Conservation (phyloP, 495 filamentous ascomycete species). For the Aspergillus olivimuriae region DNA sequence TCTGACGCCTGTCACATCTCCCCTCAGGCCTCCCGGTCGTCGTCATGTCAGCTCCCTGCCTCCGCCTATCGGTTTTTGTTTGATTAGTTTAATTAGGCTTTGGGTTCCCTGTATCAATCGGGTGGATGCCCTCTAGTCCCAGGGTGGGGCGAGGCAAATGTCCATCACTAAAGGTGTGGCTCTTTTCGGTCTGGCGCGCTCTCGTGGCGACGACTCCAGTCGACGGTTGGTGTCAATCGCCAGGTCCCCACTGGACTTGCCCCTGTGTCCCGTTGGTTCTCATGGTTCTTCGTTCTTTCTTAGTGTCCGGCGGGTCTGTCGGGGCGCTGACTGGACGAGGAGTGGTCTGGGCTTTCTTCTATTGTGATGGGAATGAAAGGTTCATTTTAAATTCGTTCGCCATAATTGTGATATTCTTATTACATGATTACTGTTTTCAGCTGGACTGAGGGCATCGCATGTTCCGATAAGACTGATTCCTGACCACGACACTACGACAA, state of each 20-base stretch:
- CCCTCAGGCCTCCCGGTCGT: not conserved
- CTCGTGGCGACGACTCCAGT: slow-evolving; percentile 18
- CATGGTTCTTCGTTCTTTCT: not conserved
- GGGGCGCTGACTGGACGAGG: too few species aligned
- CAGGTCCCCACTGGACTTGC: slow-evolving; percentile 14
- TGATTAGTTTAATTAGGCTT: not conserved
- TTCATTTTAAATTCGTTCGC: too few species aligned
- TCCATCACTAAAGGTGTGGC: too few species aligned
- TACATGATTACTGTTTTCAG: too few species aligned
- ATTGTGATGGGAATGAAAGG: too few species aligned
- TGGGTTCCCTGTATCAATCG: not conserved
- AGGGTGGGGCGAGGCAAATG: slow-evolving; percentile 15
- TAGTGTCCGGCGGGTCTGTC: too few species aligned
- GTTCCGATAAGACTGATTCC: too few species aligned
- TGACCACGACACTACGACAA: too few species aligned
- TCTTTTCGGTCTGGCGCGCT: slow-evolving; percentile 1
- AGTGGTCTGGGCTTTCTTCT: not conserved
- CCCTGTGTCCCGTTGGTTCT: slow-evolving; percentile 16
- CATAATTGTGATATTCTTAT: too few species aligned
- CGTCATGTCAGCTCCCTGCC: not conserved
- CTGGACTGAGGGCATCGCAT: too few species aligned
- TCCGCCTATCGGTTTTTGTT: slow-evolving; percentile 2
- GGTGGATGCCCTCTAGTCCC: slow-evolving; percentile 5
- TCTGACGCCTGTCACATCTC: too few species aligned
- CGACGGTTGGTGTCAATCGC: slow-evolving; percentile 12